A percentile compares a stretch with the other conserved stretches of the same genome.
These are phyloP conservation scores for Fusarium cyanostomum DNA, from an alignment of 2,329 filamentous ascomycete species.

Conservation along the genomic window DNA sequence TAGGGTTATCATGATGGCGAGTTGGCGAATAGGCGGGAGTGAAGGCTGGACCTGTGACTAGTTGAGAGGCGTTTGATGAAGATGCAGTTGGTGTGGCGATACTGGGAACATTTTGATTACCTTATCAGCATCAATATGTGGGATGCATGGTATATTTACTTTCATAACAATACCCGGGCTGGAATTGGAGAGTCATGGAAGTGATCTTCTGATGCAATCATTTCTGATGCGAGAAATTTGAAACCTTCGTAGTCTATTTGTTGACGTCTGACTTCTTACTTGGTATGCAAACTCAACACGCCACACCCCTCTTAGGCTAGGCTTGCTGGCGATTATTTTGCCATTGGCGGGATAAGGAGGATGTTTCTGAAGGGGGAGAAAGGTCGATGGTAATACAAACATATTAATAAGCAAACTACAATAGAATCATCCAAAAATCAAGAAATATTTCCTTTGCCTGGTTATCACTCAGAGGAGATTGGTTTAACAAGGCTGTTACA, in stretches of 20 bases:
- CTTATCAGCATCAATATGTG: conserved; percentile 18
- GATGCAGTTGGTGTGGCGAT: conserved; percentile 11
- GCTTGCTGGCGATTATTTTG: conserved; percentile 1
- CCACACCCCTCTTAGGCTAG: conserved; percentile 23
- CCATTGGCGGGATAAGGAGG: background rate
- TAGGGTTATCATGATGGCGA: conserved; percentile 43
- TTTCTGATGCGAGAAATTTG: conserved; percentile 6
- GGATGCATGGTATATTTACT: background rate
- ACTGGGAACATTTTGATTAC: conserved; percentile 28
- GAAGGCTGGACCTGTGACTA: background rate
- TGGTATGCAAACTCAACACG: conserved; percentile 7
- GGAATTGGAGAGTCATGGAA: conserved; percentile 20
- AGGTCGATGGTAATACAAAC: no score
- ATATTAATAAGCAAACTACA: no score
- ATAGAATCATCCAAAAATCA: background rate
- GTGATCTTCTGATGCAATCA: conserved; percentile 1
- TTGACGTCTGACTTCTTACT: conserved; percentile 5
- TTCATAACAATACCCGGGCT: conserved; percentile 17
- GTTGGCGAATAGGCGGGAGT: background rate
- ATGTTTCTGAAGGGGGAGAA: background rate
- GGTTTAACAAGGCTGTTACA: no score
- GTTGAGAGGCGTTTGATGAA: conserved; percentile 1
- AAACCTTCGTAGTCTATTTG: background rate
- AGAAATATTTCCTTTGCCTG: no score
- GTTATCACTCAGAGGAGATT: no score